Percentiles rank a stretch among this genome's conserved stretches.
These are phyloP conservation scores for Ophiocytium majus DNA, from an alignment of 352 stramenopile species.

Conservation along the genomic window DNA sequence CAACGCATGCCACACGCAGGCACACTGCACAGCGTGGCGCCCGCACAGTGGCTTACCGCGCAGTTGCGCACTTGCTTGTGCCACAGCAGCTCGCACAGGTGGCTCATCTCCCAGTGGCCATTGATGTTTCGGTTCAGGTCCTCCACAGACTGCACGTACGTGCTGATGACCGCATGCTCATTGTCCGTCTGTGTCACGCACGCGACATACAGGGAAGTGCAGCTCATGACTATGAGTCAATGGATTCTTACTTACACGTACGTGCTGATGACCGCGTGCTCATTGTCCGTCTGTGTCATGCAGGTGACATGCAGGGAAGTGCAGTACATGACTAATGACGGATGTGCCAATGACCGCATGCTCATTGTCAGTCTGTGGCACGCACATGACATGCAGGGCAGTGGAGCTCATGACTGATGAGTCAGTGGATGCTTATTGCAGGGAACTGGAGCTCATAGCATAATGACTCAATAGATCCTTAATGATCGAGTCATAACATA, in stretches of 20 bases:
- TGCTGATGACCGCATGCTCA: conserved; percentile 70
- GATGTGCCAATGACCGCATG: conserved; percentile 72
- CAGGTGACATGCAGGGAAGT: conserved; percentile 70
- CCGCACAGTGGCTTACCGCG: not conserved
- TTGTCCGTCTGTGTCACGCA: conserved; percentile 61
- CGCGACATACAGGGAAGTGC: not conserved
- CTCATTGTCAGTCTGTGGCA: conserved; percentile 65
- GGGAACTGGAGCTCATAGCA: too few species aligned
- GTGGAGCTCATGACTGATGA: too few species aligned
- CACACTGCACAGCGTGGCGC: too few species aligned
- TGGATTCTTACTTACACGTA: too few species aligned
- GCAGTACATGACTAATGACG: conserved; percentile 60
- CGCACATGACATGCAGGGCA: not conserved
- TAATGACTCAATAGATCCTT: too few species aligned
- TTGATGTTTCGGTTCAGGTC: conserved; percentile 63
- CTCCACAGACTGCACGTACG: conserved; percentile 69
- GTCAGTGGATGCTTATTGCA: too few species aligned
- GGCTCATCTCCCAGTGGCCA: conserved; percentile 64
- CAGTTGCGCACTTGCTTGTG: conserved; percentile 50
- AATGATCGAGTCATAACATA: too few species aligned
- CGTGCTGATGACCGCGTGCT: conserved; percentile 71
- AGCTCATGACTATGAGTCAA: too few species aligned
- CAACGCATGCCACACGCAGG: too few species aligned
- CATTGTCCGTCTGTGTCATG: conserved; percentile 73
- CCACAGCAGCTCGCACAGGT: conserved; percentile 71